These are phyloP conservation scores for Penicillium thymicola DNA, from an alignment of 2,329 filamentous ascomycete genomes.

Conservation along the genomic window DNA sequence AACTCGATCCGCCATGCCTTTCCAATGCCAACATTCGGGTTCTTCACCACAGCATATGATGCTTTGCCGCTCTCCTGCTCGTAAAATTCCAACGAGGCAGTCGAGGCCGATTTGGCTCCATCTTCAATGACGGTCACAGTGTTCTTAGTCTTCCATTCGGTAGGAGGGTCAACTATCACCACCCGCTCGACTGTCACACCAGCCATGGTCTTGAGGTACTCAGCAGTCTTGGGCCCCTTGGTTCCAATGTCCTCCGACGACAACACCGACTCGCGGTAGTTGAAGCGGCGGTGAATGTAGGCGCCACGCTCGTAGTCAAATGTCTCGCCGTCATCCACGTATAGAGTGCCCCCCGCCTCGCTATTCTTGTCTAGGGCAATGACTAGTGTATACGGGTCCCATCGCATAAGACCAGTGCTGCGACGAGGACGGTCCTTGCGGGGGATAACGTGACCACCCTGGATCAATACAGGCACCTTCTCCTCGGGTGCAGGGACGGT, in stretches of 20 bases:
- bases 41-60: conserved; percentile 61
- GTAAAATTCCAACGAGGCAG: conserved; percentile 58
- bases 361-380: conserved; percentile 66
- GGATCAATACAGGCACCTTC: conserved; percentile 85
- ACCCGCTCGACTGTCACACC: conserved; percentile 79
- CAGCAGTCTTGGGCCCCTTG: conserved; percentile 62
- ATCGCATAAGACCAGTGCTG: conserved; percentile 84
- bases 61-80: conserved; percentile 53
- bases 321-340: conserved; percentile 89
- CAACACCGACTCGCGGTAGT: conserved; percentile 60
- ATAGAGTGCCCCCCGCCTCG: conserved; percentile 76
- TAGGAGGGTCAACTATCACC: conserved; percentile 75
- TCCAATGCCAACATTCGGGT: conserved; percentile 60
- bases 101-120: conserved; percentile 42
- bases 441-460: conserved; percentile 85
- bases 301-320: conserved; percentile 84
- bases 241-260: conserved; percentile 64
- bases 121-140: conserved; percentile 52
- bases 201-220: conserved; percentile 76
- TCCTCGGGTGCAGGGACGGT: conserved; percentile 76
- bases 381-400: conserved; percentile 91
- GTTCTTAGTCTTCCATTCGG: conserved; percentile 64
- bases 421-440: conserved; percentile 84
- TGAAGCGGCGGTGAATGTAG: conserved; percentile 82
- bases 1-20: conserved; percentile 64